phyloP scores from a whole-genome alignment of 768 basidiomycete genomes.

The Kwoniella bestiolae region DNA sequence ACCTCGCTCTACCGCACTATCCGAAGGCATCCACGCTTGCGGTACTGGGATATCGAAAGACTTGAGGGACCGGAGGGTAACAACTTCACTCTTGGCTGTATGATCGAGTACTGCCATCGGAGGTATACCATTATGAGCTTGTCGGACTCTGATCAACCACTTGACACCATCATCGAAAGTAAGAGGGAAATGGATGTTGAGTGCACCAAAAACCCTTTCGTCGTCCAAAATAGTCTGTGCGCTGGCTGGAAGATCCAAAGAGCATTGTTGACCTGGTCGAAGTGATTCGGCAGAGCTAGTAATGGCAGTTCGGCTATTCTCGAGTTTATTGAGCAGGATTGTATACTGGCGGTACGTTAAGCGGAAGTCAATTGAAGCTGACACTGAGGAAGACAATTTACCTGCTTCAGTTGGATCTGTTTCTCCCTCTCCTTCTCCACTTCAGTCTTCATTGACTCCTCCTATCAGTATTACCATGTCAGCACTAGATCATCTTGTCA shows the following conservation, averaged over 20 bases:
- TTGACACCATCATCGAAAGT: constrained; percentile 25
- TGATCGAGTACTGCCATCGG: not conserved
- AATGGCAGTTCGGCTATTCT: not conserved
- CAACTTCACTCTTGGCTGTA: constrained; percentile 3
- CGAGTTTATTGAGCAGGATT: not conserved
- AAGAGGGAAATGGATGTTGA: constrained; percentile 25
- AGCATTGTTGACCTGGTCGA: not conserved
- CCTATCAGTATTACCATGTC: no score
- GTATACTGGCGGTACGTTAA: no score
- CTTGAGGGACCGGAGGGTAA: constrained; percentile 5
- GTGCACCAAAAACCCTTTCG: not conserved
- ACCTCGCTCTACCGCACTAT: not conserved
- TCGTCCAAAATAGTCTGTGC: not conserved
- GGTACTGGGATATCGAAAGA: constrained; percentile 1
- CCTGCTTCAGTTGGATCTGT: no score
- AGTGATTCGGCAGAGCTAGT: not conserved
- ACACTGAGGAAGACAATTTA: no score
- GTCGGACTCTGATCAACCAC: constrained; percentile 23
- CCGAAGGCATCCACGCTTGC: constrained; percentile 5
- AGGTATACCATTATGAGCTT: not conserved
- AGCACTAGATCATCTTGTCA: no score
- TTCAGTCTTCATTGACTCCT: no score
- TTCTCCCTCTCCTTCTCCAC: no score
- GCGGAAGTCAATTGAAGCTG: no score
- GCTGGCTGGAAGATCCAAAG: not conserved